Evolutionary conservation across 176 grass and related monocot genomes (phyloP), one percentile per base, ranked within the genome.

Genomic region (Triticum turgidum): DNA sequence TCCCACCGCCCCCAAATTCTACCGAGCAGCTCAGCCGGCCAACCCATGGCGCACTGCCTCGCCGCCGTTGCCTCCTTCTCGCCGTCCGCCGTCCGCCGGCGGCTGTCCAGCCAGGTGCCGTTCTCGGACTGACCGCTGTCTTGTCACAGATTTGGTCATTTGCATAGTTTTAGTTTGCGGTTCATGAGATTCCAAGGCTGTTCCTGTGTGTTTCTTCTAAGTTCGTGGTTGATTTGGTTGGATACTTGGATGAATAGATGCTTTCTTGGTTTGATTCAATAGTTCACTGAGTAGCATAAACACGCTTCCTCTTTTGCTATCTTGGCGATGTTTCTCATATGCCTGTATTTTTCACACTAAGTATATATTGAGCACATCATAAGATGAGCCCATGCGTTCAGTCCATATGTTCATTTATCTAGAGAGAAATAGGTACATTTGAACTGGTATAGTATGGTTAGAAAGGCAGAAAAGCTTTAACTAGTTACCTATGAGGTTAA

Each of bases 1-100:
- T 25, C 38, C 65, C 4, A 69, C 75, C 42, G 39, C 30, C 81
- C 38, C 76, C 66, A 56, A 82, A 82, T 82, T 80, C 72, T 41
- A 70, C 42, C 17, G 30, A 82, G 79, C 69, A 74, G 56, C 70
- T 14, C 65, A 66, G 29, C 45, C 81, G 24, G 49, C 67, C 51
- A 49, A 72, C 78, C 52, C 85, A 91, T 91, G 89, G 81, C 89
- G 49, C 89, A 88, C 62, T 63, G 76, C 69, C 69, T 80, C 42
- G 83, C 88, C 77, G 70, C 71, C 72, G 70, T 84, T 49, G 4
- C 35, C 34, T 56, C 63, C 82, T 82, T 70, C 85, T 88, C 89
- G n/a, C 81, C 77, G 29, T 24, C 82, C 77, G 81, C 81, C 69
- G 37, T 42, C 29, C 62, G 76, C 44, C 82, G 86, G 35, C 63